Evolutionary conservation across 371 early-diverging fungal genomes (phyloP).

Genomic region (Mortierella sp.): DNA sequence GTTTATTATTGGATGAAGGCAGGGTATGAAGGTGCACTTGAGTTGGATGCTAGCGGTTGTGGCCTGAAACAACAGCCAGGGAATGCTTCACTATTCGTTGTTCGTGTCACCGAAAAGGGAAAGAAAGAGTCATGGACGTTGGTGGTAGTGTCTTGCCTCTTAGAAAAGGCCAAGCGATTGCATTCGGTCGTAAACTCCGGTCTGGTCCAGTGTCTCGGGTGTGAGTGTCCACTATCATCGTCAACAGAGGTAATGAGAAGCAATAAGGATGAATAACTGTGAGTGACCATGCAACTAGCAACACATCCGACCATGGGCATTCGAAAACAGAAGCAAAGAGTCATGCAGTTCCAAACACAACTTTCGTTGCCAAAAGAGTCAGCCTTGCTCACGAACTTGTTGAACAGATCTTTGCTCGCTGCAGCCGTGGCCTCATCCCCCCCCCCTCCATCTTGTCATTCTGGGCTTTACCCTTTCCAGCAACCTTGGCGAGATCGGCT

Average conservation of each 20-base stretch:
- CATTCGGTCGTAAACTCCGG: constrained; percentile 31
- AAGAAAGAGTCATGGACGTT: constrained; percentile 1
- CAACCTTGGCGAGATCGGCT: neutral
- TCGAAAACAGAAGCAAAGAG: neutral
- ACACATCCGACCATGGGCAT: neutral
- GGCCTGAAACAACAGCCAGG: no score
- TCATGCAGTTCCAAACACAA: neutral
- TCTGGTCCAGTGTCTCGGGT: constrained; percentile 28
- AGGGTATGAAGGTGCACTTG: no score
- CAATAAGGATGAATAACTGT: neutral
- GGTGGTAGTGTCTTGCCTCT: neutral
- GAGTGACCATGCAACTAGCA: neutral
- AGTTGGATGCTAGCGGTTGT: no score
- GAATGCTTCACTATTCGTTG: neutral
- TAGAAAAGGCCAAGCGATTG: constrained; percentile 23
- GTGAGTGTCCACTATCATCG: constrained; percentile 26
- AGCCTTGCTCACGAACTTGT: constrained; percentile 35
- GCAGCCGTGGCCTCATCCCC: neutral
- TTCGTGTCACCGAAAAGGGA: neutral
- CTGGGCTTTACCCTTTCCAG: neutral
- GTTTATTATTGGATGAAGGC: no score
- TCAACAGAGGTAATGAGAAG: neutral
- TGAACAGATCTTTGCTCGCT: constrained; percentile 29
- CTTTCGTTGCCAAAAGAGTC: constrained; percentile 39
- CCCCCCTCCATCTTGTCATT: neutral